Evolutionary conservation across 306 rosid species (phyloP), one percentile per base, ranked within the genome.

Genomic region (Begonia fuchsioides): DNA sequence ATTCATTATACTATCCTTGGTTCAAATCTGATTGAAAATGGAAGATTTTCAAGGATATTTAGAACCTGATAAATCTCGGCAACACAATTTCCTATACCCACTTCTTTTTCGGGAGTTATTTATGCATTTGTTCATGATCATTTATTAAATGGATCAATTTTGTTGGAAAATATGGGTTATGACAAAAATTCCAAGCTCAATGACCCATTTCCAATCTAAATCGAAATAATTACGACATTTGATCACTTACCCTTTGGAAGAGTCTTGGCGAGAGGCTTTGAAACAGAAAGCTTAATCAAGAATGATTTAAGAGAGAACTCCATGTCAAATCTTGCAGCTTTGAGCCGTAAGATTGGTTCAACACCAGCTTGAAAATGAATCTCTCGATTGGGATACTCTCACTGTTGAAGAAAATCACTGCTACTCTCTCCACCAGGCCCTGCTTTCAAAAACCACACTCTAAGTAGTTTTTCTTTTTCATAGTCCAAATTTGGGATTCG

Each of bases 361-460:
- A 57, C 15, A 54, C 48, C 49, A 81, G 74, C 78, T 79, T 81
- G 76, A 81, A 90, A 53, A 77, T 54, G 57, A 81, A 90, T 65
- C 82, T 69, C 76, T 90, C 95, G 49, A 69, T 15, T 8, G 82
- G 87, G 59, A 68, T 53, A 38, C 68, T 44, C 10, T 74, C 76
- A 41, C 68, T 17, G 41, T 63, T 58, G 63, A 67, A 81, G 76
- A 85, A 79, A 54, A 79, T 71, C 57, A 90, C 87, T 17, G 77
- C 92, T 44, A 77, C 81, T 65, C 87, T 76, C 44, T 90, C 95
- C 50, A 90, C 94, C 65, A 79, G 43, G 39, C 85, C 95, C 96
- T 87, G 56, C 35, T 47, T 58, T 26, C 11, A 26, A 58, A 60
- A 66, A 17, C 14, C 15, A 41, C 12, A 38, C 47, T 58, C 13